Conservation (phyloP, 371 early-diverging fungal species). For the Rhizopus arrhizus region DNA sequence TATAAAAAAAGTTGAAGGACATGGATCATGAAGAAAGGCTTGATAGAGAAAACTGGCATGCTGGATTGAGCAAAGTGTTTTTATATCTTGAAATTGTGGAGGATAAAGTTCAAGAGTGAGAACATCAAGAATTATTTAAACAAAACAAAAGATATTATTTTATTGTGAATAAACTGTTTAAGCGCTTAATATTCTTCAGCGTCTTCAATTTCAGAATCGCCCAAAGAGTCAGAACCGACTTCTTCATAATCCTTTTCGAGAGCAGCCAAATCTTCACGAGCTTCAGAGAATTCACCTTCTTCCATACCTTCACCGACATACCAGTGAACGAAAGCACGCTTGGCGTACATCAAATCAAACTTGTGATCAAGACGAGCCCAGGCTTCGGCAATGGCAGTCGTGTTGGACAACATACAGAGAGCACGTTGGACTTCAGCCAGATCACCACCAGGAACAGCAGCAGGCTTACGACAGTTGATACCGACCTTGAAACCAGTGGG, state of each 20-base stretch:
- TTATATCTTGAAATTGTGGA: no score
- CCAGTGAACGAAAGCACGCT: constrained; percentile 98
- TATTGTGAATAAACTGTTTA: not conserved
- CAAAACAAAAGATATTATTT: no score
- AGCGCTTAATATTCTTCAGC: constrained; percentile 37
- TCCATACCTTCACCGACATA: constrained; percentile 93
- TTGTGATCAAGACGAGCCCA: constrained; percentile 94
- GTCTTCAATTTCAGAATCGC: constrained; percentile 61
- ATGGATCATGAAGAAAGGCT: no score
- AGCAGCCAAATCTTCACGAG: constrained; percentile 98
- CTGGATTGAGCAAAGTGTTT: no score
- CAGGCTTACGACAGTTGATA: constrained; percentile 88
- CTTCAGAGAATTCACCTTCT: constrained; percentile 98
- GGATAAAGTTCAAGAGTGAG: no score
- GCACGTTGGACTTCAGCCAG: constrained; percentile 90
- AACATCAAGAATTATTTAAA: no score
- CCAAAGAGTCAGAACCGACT: constrained; percentile 86
- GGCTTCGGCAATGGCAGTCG: constrained; percentile 94
- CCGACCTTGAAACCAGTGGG: constrained; percentile 98
- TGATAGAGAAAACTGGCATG: no score
- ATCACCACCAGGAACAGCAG: constrained; percentile 86
- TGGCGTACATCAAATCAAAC: constrained; percentile 95
- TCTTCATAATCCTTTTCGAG: constrained; percentile 99
- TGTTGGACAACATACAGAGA: constrained; percentile 93
- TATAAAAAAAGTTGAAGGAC: no score